Base-by-base conservation (phyloP, 805 yeast species). In the Myxozyma nipponensis region DNA sequence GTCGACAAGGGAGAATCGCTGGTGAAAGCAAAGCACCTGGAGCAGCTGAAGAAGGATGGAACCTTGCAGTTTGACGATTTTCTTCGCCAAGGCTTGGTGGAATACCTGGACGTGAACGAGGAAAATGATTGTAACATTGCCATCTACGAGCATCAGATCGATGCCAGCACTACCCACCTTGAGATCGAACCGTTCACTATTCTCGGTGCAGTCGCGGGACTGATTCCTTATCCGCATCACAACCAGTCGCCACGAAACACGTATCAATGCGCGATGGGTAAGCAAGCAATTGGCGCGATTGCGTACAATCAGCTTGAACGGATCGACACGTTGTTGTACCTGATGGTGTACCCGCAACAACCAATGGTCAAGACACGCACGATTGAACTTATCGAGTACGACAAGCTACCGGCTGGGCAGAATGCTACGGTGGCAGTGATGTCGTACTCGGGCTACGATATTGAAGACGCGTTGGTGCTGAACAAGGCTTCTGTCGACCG, bases 211-310 rank as follows among this genome's bases (percentile, higher is more conserved):
- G 96, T 96, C 38, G 99, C 99, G 4, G 87, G 96, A 21, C 88
- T 93, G 67, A 93, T 93, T 77, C 99, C 99, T 17, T 93, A 91
- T 85, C 99, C 99, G 15, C 98, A 93, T 72, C 99, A 93, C 71
- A 93, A 93, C 71, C 98, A 91, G 76, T 90, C 97, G 56, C 98
- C 98, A 53, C 93, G 98, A 82, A 91, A 91, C 68, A 91, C 98
- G 2, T 91, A 91, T 71, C 98, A 91, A 75, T 89, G 96, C 68
- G 98, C 98, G 57, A 91, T 91, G 98, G 98, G 96, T 81, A 88
- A 88, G 71, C 98, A 93, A 73, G 98, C 98, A n/a, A 91, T 93
- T 69, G 98, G 98, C 61, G 98, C 98, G 1, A 93, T 93, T 70
- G 96, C 95, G 9, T 93, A 93, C 68, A 93, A 93, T 69, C 98